phyloP scores from a whole-genome alignment of 2,329 filamentous ascomycete genomes.

The Chaetomium globosum region DNA sequence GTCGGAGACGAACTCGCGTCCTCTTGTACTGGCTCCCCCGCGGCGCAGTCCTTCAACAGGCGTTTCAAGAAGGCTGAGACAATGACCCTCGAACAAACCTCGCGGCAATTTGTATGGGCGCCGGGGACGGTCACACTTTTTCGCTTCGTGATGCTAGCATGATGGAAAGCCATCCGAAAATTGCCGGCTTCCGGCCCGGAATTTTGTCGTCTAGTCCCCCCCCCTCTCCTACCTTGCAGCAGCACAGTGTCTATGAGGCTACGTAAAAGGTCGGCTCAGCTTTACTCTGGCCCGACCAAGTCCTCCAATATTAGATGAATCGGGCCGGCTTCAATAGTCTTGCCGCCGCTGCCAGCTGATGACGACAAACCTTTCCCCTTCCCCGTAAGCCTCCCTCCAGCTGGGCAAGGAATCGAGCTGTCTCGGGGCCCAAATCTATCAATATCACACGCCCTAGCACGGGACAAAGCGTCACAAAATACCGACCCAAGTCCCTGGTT shows the following conservation, averaged over 20 bases:
- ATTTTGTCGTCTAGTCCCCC: background rate
- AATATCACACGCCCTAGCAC: background rate
- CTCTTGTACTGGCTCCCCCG: background rate
- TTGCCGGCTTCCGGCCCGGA: conserved; percentile 3
- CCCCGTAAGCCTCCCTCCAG: background rate
- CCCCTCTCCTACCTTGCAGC: conserved; percentile 4
- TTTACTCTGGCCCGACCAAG: background rate
- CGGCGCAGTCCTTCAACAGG: background rate
- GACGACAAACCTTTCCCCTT: too few species aligned
- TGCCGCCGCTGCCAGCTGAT: background rate
- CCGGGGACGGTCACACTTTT: background rate
- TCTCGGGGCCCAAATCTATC: background rate
- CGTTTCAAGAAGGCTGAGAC: conserved; percentile 3
- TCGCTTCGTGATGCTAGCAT: background rate
- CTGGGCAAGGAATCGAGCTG: conserved; percentile 12
- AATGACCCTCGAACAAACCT: background rate
- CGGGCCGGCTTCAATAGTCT: conserved; percentile 8
- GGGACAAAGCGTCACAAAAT: too few species aligned
- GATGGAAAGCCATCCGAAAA: background rate
- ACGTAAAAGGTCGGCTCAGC: background rate
- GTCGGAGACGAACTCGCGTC: background rate
- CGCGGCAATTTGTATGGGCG: background rate
- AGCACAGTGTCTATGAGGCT: background rate
- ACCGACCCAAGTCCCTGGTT: conserved; percentile 17
- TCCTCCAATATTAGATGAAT: background rate